Evolutionary conservation across 73 alveolate genomes (phyloP), one percentile per base, ranked within the genome.

Genomic region (Strombidium stylifer): DNA sequence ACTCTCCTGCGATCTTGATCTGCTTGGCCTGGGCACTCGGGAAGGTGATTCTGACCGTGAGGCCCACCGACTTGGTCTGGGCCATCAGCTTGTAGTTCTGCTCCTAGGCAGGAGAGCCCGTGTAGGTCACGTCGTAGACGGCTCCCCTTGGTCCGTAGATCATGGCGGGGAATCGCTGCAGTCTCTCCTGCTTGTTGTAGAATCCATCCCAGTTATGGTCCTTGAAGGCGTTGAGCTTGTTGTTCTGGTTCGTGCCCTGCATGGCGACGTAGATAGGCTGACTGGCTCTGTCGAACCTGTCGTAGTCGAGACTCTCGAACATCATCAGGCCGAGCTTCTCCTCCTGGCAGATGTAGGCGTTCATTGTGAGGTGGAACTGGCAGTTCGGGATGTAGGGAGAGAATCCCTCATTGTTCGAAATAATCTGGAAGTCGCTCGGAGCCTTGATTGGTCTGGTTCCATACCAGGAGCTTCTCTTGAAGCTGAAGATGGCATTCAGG

Each of bases 161-260:
- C 5, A 71, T 23, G 4, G 76, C 23, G 6, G 86, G 78, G 71
- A 69, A 73, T 28, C 86, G 40, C 0, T 69, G 16, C 18, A 60
- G 4, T 60, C 86, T 73, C 23, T 20, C 19, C 24, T 46, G 44
- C 14, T 65, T 42, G 8, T 77, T 59, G 71, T 73, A 73, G 54
- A 47, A 48, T 1, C 86, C 78, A 48, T 73, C 86, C 77, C 78
- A 59, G 20, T n/a, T 24, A 44, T 73, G 77, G 34, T 24, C 68
- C 65, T 28, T 51, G 37, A 54, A 73, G 0, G 60, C 62, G 48
- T 45, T 39, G 11, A 60, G 45, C 11, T 26, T 41, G 19, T 41
- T 32, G 24, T 44, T 23, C 6, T 55, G 35, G 44, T 27, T 64
- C 47, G 47, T 0, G 28, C 12, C 26, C 42, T 6, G 19, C 28